Base-by-base conservation (phyloP, 345 rosid genomes). In the Pugionium dolabratum region DNA sequence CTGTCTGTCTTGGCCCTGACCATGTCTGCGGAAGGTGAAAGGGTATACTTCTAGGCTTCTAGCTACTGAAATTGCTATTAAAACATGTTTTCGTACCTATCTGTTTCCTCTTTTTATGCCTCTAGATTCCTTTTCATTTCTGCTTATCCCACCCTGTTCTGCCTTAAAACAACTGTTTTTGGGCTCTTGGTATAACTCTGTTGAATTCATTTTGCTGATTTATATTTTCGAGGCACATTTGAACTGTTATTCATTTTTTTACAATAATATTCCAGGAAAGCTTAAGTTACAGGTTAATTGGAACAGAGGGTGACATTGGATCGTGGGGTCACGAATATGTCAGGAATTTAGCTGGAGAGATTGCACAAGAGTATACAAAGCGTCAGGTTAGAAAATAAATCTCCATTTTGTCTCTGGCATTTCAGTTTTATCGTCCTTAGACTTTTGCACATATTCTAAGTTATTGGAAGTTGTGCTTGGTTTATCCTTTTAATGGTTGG, bases 301-400 rank as follows among this genome's bases (percentile, higher is more conserved):
- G 99, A 63, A 77, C 96, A 6, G 91, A 78, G 74, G 90, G 90
- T 66, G 99, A 95, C 73, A 87, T 95, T 44, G 97, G 95, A 73
- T 95, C 96, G 1, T 95, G 96, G 97, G 99, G 96, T 37, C 97
- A 95, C 62, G 96, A 89, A 73, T 91, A 95, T 77, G 99, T 95
- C 42, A 86, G 97, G 89, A 94, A 90, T 75, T 78, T 94, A 77
- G 96, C 96, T 3, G 90, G 97, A 52, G 99, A 95, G 84, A 86
- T 89, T 73, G 74, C 85, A 6, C 78, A 83, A 69, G 99, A 91
- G 73, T 86, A 85, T 80, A 54, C 81, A 6, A 83, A 78, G 74
- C 83, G 90, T 33, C 91, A 82, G 91, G 97, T 90, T 74, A 70
- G 82, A 34, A 71, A 65, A 30, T 32, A 64, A 9, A 28, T 30